phyloP scores from a whole-genome alignment of 768 basidiomycete genomes.

The Termitomyces sp. region DNA sequence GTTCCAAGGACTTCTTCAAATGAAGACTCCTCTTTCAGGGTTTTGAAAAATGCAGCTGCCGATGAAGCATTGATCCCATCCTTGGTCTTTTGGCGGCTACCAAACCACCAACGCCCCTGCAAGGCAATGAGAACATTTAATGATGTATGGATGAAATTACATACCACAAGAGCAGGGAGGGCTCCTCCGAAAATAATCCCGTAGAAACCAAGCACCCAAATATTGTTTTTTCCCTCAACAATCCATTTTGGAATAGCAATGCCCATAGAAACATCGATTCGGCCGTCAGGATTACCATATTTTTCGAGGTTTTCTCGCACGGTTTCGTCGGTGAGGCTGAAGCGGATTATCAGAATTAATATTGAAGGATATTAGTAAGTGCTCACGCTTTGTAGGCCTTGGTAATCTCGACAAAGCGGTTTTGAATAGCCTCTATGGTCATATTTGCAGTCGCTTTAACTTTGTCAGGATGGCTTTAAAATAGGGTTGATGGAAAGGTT shows the following conservation, averaged over 20 bases:
- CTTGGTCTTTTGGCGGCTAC: conserved; percentile 83
- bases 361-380: background rate
- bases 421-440: conserved; percentile 82
- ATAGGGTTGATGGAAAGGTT: background rate
- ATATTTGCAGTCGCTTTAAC: conserved; percentile 78
- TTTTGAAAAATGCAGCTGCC: conserved; percentile 86
- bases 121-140: background rate
- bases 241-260: conserved; percentile 95
- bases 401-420: conserved; percentile 87
- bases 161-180: conserved; percentile 80
- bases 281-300: conserved; percentile 94
- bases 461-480: conserved; percentile 90
- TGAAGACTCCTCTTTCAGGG: conserved; percentile 73
- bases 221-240: conserved; percentile 85
- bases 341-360: background rate
- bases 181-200: conserved; percentile 84
- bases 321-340: conserved; percentile 85
- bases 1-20: conserved; percentile 71
- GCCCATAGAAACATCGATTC: conserved; percentile 91
- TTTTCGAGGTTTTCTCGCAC: conserved; percentile 87
- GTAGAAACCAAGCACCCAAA: conserved; percentile 87
- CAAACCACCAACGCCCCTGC: conserved; percentile 96
- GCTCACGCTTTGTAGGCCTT: conserved; percentile 95
- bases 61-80: conserved; percentile 83
- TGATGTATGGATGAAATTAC: conserved; percentile 14